Evolutionary conservation across 129 eudicot genomes (phyloP).

Genomic region (Apium graveolens): DNA sequence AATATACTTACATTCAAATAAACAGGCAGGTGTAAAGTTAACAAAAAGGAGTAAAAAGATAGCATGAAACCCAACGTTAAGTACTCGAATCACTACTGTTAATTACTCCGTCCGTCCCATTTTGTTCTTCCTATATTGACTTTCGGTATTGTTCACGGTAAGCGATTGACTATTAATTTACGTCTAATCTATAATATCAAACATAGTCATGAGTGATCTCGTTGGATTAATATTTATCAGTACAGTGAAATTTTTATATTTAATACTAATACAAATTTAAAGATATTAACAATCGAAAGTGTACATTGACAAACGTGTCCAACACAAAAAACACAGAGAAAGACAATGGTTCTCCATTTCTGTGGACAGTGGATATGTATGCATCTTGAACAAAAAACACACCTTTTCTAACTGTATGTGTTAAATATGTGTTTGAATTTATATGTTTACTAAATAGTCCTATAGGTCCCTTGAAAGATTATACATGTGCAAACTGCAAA

Average conservation of each 20-base stretch:
- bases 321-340: no score
- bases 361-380: conserved; percentile 2
- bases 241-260: no score
- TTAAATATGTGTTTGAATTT: neutral
- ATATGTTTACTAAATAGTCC: neutral
- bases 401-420: neutral
- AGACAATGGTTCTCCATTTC: conserved; percentile 1
- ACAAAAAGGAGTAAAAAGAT: neutral
- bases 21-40: neutral
- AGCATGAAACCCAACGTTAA: neutral
- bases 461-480: neutral
- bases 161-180: no score
- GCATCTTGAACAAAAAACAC: neutral
- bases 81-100: neutral
- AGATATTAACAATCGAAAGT: no score
- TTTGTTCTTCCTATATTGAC: no score
- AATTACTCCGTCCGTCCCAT: no score
- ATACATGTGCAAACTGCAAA: conserved; percentile 15
- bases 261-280: no score
- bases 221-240: no score
- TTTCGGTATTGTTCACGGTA: no score
- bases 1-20: neutral
- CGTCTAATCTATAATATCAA: no score
- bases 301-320: no score
- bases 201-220: no score